These are phyloP conservation scores for Neurospora sp. DNA, from an alignment of 495 filamentous ascomycete genomes.

Conservation along the genomic window DNA sequence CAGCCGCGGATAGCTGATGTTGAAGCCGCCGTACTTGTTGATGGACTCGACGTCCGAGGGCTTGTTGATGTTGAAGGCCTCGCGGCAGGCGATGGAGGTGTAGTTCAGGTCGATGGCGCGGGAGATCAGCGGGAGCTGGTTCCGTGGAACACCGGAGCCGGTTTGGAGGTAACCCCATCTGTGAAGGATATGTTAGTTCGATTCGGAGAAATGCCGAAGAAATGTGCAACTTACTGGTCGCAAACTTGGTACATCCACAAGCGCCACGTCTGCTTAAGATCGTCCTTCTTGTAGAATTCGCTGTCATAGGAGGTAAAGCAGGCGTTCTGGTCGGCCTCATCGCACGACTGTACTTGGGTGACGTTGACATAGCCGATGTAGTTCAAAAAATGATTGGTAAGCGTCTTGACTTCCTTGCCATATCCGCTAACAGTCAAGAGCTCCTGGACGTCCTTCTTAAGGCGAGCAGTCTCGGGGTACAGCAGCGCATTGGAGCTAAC, in stretches of 20 bases:
- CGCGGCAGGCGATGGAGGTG: slow-evolving; percentile 40
- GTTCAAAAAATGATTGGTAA: slow-evolving; percentile 52
- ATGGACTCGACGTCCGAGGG: slow-evolving; percentile 45
- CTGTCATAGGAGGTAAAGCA: slow-evolving; percentile 46
- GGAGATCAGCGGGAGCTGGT: slow-evolving; percentile 53
- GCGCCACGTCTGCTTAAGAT: slow-evolving; percentile 39
- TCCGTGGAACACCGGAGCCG: slow-evolving; percentile 48
- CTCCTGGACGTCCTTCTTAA: slow-evolving; percentile 31
- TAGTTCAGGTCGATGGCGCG: slow-evolving; percentile 50
- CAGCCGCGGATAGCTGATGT: slow-evolving; percentile 52
- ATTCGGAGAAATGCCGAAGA: neutral
- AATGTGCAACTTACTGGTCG: slow-evolving; percentile 26
- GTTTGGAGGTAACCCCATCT: slow-evolving; percentile 65
- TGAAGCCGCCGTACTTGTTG: slow-evolving; percentile 61
- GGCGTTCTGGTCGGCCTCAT: slow-evolving; percentile 31
- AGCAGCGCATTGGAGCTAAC: slow-evolving; percentile 39
- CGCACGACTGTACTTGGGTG: slow-evolving; percentile 18
- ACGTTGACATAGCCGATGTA: slow-evolving; percentile 51
- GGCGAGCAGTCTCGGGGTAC: slow-evolving; percentile 32
- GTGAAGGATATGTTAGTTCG: slow-evolving; percentile 15
- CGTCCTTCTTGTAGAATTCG: slow-evolving; percentile 40
- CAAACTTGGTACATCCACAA: slow-evolving; percentile 51
- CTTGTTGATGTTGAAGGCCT: slow-evolving; percentile 52
- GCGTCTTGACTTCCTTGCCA: slow-evolving; percentile 27
- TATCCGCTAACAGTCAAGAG: slow-evolving; percentile 50